Conservation (phyloP, 2,329 filamentous ascomycete species). For the Fusarium musae region DNA sequence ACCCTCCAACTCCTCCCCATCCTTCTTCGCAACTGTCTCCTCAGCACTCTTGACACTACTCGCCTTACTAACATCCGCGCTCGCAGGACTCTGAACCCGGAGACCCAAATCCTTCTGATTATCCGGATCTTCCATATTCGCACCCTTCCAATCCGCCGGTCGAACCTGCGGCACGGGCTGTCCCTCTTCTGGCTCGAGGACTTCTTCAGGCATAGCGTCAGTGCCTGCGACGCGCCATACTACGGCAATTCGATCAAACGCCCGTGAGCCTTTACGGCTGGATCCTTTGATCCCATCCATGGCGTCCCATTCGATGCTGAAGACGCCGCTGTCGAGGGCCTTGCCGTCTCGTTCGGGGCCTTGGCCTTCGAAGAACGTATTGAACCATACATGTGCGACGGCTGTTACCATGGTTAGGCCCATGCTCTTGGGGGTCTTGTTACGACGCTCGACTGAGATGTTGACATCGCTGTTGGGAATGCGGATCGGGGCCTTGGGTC, state of each 20-base stretch:
- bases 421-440: slow-evolving; percentile 79
- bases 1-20: slow-evolving; percentile 44
- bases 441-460: slow-evolving; percentile 87
- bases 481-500: slow-evolving; percentile 73
- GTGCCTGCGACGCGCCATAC: slow-evolving; percentile 74
- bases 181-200: slow-evolving; percentile 72
- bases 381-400: slow-evolving; percentile 97
- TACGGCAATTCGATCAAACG: slow-evolving; percentile 84
- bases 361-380: slow-evolving; percentile 88
- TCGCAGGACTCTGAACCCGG: slow-evolving; percentile 71
- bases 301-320: slow-evolving; percentile 68
- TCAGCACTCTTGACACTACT: slow-evolving; percentile 69
- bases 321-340: slow-evolving; percentile 73
- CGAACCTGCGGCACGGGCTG: slow-evolving; percentile 76
- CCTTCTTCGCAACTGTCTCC: slow-evolving; percentile 8
- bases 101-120: slow-evolving; percentile 75
- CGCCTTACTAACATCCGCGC: slow-evolving; percentile 75
- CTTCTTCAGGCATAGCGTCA: slow-evolving; percentile 44
- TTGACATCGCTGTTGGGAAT: slow-evolving; percentile 88
- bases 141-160: slow-evolving; percentile 80
- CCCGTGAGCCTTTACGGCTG: slow-evolving; percentile 80
- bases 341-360: slow-evolving; percentile 75
- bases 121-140: slow-evolving; percentile 52
- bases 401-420: slow-evolving; percentile 91
- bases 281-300: slow-evolving; percentile 98